These are phyloP conservation scores for Gnomoniopsis smithogilvyi DNA, from an alignment of 2,329 filamentous ascomycete genomes.

Conservation along the genomic window DNA sequence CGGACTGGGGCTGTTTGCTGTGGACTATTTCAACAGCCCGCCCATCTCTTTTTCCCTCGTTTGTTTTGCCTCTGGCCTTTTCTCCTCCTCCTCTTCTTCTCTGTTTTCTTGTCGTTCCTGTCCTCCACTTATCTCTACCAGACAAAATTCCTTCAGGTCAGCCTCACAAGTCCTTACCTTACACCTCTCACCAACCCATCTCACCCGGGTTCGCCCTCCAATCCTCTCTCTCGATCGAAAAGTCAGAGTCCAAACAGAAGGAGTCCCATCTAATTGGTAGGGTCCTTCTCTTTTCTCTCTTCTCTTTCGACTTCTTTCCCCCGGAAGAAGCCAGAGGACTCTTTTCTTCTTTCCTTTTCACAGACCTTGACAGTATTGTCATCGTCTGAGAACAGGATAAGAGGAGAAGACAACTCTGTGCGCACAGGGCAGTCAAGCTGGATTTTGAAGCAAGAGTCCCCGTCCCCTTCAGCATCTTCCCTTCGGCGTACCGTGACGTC, in stretches of 20 bases:
- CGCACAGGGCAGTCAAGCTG: constrained; percentile 85
- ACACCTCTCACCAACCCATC: constrained; percentile 29
- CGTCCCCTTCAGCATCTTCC: constrained; percentile 99
- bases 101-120: constrained; percentile 8
- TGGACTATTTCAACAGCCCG: constrained; percentile 18
- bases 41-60: constrained; percentile 17
- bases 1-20: background rate
- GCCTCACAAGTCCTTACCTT: constrained; percentile 23
- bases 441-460: constrained; percentile 99
- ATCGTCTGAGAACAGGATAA: constrained; percentile 38
- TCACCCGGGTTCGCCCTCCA: constrained; percentile 19
- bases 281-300: constrained; percentile 37
- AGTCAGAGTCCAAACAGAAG: constrained; percentile 28
- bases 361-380: constrained; percentile 7
- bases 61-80: constrained; percentile 5
- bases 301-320: constrained; percentile 47
- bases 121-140: constrained; percentile 22
- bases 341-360: constrained; percentile 63
- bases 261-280: constrained; percentile 29
- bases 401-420: constrained; percentile 41
- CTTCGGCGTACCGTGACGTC: constrained; percentile 72
- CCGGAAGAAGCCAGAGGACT: constrained; percentile 41
- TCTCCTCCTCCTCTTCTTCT: too few species aligned
- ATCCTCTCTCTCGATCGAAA: constrained; percentile 26
- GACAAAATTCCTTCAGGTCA: constrained; percentile 8